Evolutionary conservation across 306 rosid species (phyloP).

Genomic region (Vigna unguiculata): DNA sequence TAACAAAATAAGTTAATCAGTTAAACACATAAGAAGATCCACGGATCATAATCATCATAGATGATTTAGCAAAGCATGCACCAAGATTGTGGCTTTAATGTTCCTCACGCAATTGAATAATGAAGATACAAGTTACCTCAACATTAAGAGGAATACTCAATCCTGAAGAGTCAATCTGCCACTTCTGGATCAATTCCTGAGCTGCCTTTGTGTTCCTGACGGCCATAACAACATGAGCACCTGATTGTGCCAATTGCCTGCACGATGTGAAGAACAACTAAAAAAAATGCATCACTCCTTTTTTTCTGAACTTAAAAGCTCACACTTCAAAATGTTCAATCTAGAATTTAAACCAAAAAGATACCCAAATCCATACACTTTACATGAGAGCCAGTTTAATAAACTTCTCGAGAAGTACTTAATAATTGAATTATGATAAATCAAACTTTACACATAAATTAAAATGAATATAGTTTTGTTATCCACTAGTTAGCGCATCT

Average conservation of each 20-base stretch:
- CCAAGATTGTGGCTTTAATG: constrained; percentile 5
- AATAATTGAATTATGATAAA: background rate
- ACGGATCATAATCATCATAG: constrained; percentile 12
- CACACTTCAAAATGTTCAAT: background rate
- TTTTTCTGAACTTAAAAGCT: constrained; percentile 1
- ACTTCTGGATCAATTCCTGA: constrained; percentile 78
- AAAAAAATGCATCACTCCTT: background rate
- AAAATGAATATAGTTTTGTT: background rate
- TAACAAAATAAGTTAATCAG: constrained; percentile 2
- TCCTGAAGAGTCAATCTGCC: constrained; percentile 90
- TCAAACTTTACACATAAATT: background rate
- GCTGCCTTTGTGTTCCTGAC: constrained; percentile 93
- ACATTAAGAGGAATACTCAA: constrained; percentile 87
- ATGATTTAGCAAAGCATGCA: constrained; percentile 29
- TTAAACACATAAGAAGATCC: constrained; percentile 11
- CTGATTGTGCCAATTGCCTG: constrained; percentile 96
- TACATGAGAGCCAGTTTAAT: background rate
- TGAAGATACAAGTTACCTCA: constrained; percentile 62
- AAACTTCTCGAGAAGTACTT: background rate
- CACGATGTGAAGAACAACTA: constrained; percentile 33
- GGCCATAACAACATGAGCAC: constrained; percentile 98
- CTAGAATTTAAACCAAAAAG: constrained; percentile 16
- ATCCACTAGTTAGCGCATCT: background rate
- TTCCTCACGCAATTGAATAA: constrained; percentile 4
- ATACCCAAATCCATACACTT: background rate